Evolutionary conservation across 2,329 filamentous ascomycete genomes (phyloP).

Genomic region (Microdochium bolleyi): DNA sequence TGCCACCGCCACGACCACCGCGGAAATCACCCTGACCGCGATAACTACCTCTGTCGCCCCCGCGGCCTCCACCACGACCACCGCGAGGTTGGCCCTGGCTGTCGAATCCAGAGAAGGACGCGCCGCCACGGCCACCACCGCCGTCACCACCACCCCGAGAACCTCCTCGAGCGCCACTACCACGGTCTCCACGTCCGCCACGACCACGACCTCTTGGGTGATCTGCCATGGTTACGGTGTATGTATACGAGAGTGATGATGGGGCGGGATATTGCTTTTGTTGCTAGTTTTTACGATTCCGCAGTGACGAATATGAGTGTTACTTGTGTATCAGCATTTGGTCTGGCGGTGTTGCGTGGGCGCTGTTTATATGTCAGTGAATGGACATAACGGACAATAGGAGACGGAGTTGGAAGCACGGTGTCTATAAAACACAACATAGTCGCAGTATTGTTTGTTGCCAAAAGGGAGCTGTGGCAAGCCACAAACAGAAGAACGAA

Average conservation of each 20-base stretch:
- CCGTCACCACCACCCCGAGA: constrained; percentile 8
- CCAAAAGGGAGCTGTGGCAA: no score
- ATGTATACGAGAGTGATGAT: not conserved
- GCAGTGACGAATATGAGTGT: no score
- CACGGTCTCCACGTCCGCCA: constrained; percentile 9
- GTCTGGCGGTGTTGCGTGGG: not conserved
- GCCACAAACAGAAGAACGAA: no score
- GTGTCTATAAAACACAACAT: not conserved
- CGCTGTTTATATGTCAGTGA: not conserved
- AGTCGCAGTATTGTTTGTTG: not conserved
- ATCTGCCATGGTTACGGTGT: not conserved
- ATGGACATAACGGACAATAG: not conserved
- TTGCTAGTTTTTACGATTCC: no score
- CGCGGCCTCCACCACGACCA: constrained; percentile 6
- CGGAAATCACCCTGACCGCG: constrained; percentile 11
- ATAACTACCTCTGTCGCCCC: constrained; percentile 6
- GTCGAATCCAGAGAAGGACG: constrained; percentile 3
- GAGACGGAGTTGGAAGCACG: not conserved
- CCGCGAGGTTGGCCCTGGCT: constrained; percentile 2
- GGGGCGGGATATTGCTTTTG: no score
- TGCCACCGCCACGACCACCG: constrained; percentile 4
- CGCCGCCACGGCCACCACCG: constrained; percentile 12
- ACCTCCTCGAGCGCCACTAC: constrained; percentile 5
- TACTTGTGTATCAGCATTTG: not conserved
- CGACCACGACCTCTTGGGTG: constrained; percentile 5